phyloP scores from a whole-genome alignment of 1,284 basidiomycete species.

The Microbotryum scabiosae region DNA sequence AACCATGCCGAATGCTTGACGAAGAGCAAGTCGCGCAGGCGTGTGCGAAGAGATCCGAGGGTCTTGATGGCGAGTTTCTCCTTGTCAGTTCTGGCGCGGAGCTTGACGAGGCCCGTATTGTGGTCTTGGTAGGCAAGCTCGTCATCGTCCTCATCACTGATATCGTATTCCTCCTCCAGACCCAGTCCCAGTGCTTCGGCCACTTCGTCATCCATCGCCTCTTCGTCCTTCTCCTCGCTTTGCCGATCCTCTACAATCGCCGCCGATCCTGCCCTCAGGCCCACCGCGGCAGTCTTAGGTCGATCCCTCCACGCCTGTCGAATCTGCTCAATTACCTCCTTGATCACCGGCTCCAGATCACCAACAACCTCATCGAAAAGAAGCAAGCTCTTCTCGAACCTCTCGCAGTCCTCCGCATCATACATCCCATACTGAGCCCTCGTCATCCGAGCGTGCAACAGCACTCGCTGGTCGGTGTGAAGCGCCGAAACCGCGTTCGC shows the following conservation, averaged over 20 bases:
- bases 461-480: constrained; percentile 17
- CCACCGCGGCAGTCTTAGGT: background rate
- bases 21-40: constrained; percentile 29
- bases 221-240: too few species aligned
- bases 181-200: constrained; percentile 20
- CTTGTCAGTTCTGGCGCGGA: constrained; percentile 2
- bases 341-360: constrained; percentile 17
- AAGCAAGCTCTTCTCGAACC: constrained; percentile 29
- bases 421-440: constrained; percentile 28
- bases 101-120: background rate
- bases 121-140: background rate
- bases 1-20: constrained; percentile 31
- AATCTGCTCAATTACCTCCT: constrained; percentile 13
- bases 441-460: constrained; percentile 14
- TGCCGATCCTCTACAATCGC: too few species aligned
- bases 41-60: constrained; percentile 13
- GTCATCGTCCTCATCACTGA: background rate
- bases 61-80: constrained; percentile 5
- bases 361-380: constrained; percentile 12
- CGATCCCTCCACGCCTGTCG: constrained; percentile 7
- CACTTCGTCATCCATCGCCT: background rate
- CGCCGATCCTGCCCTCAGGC: background rate
- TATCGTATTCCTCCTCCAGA: constrained; percentile 10
- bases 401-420: constrained; percentile 30
- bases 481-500: constrained; percentile 23